Conservation (phyloP, 805 yeast genomes). For the Wickerhamomyces strasburgensis region DNA sequence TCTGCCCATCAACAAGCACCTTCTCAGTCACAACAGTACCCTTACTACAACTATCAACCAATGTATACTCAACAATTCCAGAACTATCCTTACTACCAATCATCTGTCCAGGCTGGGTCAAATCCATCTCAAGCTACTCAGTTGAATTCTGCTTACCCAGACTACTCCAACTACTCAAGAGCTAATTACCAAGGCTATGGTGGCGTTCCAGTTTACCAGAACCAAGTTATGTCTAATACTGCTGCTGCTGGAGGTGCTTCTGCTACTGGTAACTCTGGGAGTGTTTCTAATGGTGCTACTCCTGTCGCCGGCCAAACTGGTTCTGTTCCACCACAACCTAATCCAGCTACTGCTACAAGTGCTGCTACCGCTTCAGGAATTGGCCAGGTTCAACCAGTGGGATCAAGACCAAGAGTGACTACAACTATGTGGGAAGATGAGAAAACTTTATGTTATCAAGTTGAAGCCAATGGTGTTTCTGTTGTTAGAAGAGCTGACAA, state of each 20-base stretch:
- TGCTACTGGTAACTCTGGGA: background rate
- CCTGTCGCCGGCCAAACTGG: background rate
- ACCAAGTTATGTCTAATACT: slow-evolving; percentile 11
- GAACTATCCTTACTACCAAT: slow-evolving; percentile 23
- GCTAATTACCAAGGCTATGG: slow-evolving; percentile 20
- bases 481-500: slow-evolving; percentile 83
- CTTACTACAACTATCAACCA: slow-evolving; percentile 13
- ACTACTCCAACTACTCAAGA: slow-evolving; percentile 23
- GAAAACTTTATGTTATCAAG: slow-evolving; percentile 78
- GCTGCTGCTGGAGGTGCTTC: slow-evolving; percentile 11
- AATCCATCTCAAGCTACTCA: slow-evolving; percentile 2
- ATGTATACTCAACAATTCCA: slow-evolving; percentile 12
- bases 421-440: slow-evolving; percentile 93
- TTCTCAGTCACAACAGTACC: slow-evolving; percentile 7
- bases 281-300: slow-evolving; percentile 1
- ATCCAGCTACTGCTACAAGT: slow-evolving; percentile 10
- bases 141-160: slow-evolving; percentile 14
- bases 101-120: slow-evolving; percentile 4
- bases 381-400: slow-evolving; percentile 28
- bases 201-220: slow-evolving; percentile 19
- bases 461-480: slow-evolving; percentile 73
- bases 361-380: slow-evolving; percentile 15
- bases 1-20: slow-evolving; percentile 8
- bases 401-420: slow-evolving; percentile 54
- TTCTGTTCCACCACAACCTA: slow-evolving; percentile 2